Evolutionary conservation across 306 rosid species (phyloP).

Genomic region (Mimosa bimucronata): DNA sequence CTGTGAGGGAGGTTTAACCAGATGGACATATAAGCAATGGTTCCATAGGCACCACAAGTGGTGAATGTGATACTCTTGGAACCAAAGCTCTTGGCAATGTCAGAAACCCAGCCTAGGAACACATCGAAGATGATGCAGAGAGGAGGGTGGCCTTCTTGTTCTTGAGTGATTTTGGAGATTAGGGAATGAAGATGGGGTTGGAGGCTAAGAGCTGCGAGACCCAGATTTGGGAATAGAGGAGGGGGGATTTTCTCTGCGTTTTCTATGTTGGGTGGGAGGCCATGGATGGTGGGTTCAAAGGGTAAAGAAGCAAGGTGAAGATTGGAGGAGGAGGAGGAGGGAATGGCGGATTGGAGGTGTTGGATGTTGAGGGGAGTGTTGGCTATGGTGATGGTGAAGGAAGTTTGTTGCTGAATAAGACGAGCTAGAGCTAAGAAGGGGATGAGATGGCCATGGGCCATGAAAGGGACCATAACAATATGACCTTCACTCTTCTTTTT

Average conservation of each 20-base stretch:
- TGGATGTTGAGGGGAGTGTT: constrained; percentile 68
- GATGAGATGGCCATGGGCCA: constrained; percentile 81
- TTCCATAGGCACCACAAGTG: constrained; percentile 77
- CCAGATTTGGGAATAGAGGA: constrained; percentile 22
- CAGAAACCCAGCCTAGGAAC: constrained; percentile 61
- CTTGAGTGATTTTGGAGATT: constrained; percentile 36
- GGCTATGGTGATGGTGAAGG: constrained; percentile 62
- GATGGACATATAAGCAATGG: constrained; percentile 59
- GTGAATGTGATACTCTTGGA: constrained; percentile 50
- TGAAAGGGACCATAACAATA: constrained; percentile 69
- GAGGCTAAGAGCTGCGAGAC: constrained; percentile 45
- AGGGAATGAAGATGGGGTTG: constrained; percentile 51
- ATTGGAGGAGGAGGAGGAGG: constrained; percentile 8
- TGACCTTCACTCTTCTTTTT: constrained; percentile 20
- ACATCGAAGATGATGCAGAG: constrained; percentile 52
- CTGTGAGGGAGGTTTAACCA: constrained; percentile 75
- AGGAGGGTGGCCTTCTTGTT: constrained; percentile 58
- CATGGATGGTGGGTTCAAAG: constrained; percentile 44
- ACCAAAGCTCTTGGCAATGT: constrained; percentile 52
- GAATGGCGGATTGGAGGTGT: constrained; percentile 51
- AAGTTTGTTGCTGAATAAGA: constrained; percentile 46
- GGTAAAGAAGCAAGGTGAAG: constrained; percentile 56
- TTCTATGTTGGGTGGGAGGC: constrained; percentile 61
- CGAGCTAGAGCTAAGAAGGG: constrained; percentile 70
- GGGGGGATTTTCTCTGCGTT: constrained; percentile 63